Base-by-base conservation (phyloP, 306 rosid genomes). In the Cyamopsis tetragonoloba region DNA sequence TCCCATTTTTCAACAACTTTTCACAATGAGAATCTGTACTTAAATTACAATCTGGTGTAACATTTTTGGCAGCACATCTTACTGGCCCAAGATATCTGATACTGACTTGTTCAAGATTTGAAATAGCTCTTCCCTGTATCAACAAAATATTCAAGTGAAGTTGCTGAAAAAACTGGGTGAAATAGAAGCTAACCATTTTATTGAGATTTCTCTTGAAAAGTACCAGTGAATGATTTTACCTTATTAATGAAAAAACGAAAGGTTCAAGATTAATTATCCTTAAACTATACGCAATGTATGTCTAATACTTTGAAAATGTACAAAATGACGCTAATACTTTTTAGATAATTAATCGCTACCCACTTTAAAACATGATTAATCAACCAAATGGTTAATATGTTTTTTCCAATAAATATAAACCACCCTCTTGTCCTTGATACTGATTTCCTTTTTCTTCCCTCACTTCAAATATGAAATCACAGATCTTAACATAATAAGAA, bases 121-220 rank as follows among this genome's bases (percentile, higher is more conserved):
- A 35, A 88, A 73, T 63, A 91, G 89, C 83, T 91, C 96, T 81
- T 84, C 86, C 83, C 96, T 92, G 83, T 39, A 66, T 22, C 71
- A 76, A 67, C 44, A 77, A 34, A 63, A 72, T 3, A 42, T 32
- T 67, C 63, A 51, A 37, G 68, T 65, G 49, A 59, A 63, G 30
- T 22, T 47, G 56, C 42, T 46, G 13, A 43, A 49, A n/a, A 64
- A 56, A 71, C 5, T 56, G 6, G 41, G 27, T 24, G 41, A 28
- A 20, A 22, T 10, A 32, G 19, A 63, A 72, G 68, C 69, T 54
- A 48, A 22, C 8, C 20, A 34, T 30, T 44, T 23, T 8, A 58
- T 5, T 4, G 31, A 7, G 31, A 69, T 39, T 20, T 71, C 41
- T 24, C 27, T 32, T 17, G 17, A 38, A 47, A 76, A 48, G 31